These are phyloP conservation scores for Scopulariopsis brevicaulis DNA, from an alignment of 2,329 filamentous ascomycete genomes.

Conservation along the genomic window DNA sequence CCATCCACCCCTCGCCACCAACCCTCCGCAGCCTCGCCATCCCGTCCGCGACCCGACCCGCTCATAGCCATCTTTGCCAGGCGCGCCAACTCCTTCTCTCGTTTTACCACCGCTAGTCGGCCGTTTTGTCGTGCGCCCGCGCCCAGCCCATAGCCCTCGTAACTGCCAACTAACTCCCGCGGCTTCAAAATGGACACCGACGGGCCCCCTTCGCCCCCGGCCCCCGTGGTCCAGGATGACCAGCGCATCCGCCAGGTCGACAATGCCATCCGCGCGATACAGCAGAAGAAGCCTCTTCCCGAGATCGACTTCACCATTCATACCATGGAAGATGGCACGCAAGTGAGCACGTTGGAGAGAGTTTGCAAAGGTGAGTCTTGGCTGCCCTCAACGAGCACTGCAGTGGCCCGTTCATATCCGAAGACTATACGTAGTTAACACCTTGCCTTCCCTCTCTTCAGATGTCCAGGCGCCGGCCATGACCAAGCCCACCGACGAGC, in stretches of 20 bases:
- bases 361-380: constrained; percentile 81
- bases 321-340: constrained; percentile 92
- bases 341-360: constrained; percentile 90
- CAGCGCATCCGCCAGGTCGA: constrained; percentile 58
- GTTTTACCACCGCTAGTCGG: neutral
- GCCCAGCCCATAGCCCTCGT: neutral
- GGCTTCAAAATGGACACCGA: constrained; percentile 36
- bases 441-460: constrained; percentile 25
- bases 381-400: neutral
- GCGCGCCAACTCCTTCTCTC: neutral
- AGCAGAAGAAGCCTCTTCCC: constrained; percentile 87
- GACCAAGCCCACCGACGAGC: constrained; percentile 81
- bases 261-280: constrained; percentile 83
- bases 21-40: neutral
- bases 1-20: neutral
- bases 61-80: neutral
- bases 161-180: constrained; percentile 6
- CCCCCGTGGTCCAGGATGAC: constrained; percentile 26
- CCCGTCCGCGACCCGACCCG: neutral
- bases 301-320: constrained; percentile 99
- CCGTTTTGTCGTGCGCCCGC: neutral
- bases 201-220: constrained; percentile 18
- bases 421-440: constrained; percentile 6
- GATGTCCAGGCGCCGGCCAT: constrained; percentile 97
- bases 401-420: neutral